phyloP scores from a whole-genome alignment of 805 yeast genomes.

The Saccharomycopsis schoenii region DNA sequence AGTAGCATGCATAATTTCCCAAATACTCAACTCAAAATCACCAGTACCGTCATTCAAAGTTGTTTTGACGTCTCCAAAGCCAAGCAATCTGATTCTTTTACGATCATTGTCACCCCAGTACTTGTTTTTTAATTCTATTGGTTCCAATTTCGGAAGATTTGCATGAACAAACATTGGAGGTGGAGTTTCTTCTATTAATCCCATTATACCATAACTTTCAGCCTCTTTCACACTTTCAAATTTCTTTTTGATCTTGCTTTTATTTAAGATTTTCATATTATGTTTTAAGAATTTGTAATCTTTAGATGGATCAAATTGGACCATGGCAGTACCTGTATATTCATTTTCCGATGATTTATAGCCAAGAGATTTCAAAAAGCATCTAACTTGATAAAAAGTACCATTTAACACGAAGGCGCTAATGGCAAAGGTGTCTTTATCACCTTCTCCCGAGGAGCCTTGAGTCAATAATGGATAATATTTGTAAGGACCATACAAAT shows the following conservation, averaged over 20 bases:
- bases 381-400: constrained; percentile 44
- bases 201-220: neutral
- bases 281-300: constrained; percentile 6
- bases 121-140: constrained; percentile 31
- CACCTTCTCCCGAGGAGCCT: constrained; percentile 73
- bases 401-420: constrained; percentile 47
- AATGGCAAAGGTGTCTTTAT: constrained; percentile 65
- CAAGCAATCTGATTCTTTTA: constrained; percentile 42
- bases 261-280: neutral
- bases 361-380: constrained; percentile 31
- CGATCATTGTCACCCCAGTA: constrained; percentile 30
- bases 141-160: constrained; percentile 58
- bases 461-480: constrained; percentile 63
- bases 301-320: constrained; percentile 15
- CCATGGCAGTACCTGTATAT: constrained; percentile 17
- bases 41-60: constrained; percentile 33
- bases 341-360: constrained; percentile 19
- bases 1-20: constrained; percentile 46
- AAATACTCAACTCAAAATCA: constrained; percentile 47
- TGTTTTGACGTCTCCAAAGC: constrained; percentile 30
- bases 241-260: neutral
- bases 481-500: constrained; percentile 53
- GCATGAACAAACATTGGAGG: constrained; percentile 49
- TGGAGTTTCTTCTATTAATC: constrained; percentile 21
- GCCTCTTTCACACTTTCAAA: neutral